Percentiles rank a stretch among this genome's conserved stretches.
Conservation (phyloP, 78 protist genomes). For the Blattamonas nauphoetae region DNA sequence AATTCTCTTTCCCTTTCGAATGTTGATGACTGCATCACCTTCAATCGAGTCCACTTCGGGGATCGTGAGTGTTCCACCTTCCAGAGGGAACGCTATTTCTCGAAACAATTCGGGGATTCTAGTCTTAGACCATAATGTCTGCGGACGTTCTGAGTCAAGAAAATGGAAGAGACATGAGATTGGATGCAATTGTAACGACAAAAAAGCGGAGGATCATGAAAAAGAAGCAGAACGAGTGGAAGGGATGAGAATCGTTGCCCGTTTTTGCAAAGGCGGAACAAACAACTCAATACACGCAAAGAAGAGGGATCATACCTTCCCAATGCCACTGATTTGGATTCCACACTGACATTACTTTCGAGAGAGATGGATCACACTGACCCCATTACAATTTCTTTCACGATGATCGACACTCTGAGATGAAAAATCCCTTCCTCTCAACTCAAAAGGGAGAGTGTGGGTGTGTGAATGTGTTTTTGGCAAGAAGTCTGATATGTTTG, state of each 20-base stretch:
- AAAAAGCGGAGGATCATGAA: background rate
- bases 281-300: background rate
- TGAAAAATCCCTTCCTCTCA: no score
- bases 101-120: background rate
- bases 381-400: no score
- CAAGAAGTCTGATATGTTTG: no score
- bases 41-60: background rate
- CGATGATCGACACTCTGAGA: no score
- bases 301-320: background rate
- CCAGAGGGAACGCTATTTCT: background rate
- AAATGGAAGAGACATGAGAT: background rate
- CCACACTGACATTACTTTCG: constrained; percentile 7
- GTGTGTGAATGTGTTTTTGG: no score
- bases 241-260: background rate
- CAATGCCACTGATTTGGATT: constrained; percentile 1
- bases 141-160: background rate
- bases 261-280: no score
- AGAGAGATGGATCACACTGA: no score
- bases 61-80: background rate
- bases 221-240: background rate
- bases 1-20: background rate
- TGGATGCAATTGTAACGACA: background rate
- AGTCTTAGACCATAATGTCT: background rate
- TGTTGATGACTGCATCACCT: background rate
- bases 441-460: no score